Conservation (phyloP, 2,329 filamentous ascomycete genomes). For the Sporothrix dimorphospora region DNA sequence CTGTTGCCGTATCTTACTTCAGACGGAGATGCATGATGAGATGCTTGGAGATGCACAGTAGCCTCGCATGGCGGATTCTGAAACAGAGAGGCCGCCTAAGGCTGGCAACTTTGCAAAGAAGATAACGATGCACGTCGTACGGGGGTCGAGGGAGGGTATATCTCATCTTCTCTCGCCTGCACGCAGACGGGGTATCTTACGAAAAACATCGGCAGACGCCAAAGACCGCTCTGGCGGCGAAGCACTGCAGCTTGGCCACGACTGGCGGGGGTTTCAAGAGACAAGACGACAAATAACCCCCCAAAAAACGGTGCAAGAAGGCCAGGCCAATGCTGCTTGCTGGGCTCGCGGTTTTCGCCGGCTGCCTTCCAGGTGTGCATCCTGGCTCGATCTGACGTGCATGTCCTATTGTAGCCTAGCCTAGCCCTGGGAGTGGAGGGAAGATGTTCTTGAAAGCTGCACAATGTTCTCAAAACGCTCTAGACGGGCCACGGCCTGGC, state of each 20-base stretch:
- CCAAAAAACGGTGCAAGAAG: background rate
- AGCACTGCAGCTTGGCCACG: background rate
- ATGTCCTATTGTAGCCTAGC: background rate
- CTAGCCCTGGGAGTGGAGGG: background rate
- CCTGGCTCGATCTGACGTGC: background rate
- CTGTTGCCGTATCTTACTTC: no score
- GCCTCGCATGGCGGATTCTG: background rate
- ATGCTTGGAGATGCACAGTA: background rate
- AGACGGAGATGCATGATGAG: background rate
- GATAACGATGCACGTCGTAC: background rate
- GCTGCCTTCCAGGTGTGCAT: background rate
- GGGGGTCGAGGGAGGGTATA: no score
- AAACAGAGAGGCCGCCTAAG: background rate
- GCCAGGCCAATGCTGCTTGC: background rate
- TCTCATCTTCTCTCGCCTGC: background rate
- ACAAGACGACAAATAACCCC: background rate
- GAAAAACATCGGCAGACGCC: background rate
- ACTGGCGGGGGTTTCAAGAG: background rate
- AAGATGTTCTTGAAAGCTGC: background rate
- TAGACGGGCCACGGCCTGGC: background rate
- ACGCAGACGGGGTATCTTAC: background rate
- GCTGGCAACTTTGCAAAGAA: background rate
- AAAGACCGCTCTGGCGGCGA: background rate
- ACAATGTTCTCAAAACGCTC: background rate
- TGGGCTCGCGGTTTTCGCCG: slow-evolving; percentile 1